Percentiles rank a stretch among this genome's conserved stretches.
Conservation (phyloP, 2,329 filamentous ascomycete genomes). For the Fusarium sp. region DNA sequence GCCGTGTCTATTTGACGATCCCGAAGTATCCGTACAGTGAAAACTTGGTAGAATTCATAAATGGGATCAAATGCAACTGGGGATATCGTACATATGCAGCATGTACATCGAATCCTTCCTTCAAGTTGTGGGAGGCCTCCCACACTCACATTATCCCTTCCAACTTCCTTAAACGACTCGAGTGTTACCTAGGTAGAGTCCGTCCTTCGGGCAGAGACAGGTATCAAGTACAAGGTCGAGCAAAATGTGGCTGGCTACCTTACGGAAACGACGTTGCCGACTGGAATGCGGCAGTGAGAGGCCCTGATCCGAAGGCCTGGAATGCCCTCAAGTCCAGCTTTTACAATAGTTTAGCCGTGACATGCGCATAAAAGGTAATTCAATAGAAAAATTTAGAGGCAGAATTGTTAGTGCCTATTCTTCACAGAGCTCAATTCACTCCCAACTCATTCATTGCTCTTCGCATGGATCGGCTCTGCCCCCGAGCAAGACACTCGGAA, state of each 20-base stretch:
- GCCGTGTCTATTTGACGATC: neutral
- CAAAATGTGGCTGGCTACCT: neutral
- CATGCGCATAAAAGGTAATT: neutral
- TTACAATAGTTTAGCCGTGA: neutral
- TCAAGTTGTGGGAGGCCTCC: neutral
- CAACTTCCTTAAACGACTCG: neutral
- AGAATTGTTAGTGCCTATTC: neutral
- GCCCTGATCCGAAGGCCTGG: neutral
- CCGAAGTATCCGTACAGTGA: neutral
- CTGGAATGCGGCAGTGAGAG: neutral
- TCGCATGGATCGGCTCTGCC: neutral
- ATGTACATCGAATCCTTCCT: neutral
- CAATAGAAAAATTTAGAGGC: neutral
- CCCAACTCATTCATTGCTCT: neutral
- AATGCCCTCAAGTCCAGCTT: neutral
- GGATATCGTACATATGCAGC: neutral
- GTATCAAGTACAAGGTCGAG: neutral
- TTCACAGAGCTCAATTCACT: neutral
- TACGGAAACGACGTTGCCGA: neutral
- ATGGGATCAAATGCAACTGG: neutral
- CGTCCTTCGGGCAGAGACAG: neutral
- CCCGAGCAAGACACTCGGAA: neutral
- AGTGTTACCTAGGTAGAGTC: neutral
- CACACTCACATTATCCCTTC: neutral
- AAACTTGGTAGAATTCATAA: neutral